Conservation (phyloP, 2,329 filamentous ascomycete species). For the Penicillium corylophilum region DNA sequence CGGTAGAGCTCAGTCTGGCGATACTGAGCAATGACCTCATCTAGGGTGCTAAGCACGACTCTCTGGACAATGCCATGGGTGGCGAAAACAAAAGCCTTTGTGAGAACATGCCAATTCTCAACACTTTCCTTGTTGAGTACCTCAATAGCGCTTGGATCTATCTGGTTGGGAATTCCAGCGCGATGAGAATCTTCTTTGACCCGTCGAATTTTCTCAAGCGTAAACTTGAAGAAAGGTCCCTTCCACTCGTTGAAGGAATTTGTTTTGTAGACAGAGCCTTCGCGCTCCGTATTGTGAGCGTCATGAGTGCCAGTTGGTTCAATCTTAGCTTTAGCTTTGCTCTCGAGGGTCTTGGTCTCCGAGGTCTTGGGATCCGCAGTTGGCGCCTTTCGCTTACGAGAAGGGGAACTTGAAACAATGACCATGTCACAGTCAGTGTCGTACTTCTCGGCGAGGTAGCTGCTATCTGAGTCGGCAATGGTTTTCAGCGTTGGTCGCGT, state of each 20-base stretch:
- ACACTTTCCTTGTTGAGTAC: constrained; percentile 59
- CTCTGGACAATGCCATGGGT: constrained; percentile 31
- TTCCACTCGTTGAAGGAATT: constrained; percentile 24
- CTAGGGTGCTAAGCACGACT: constrained; percentile 48
- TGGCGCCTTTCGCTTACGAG: constrained; percentile 22
- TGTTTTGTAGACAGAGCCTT: constrained; percentile 10
- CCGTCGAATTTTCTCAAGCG: constrained; percentile 47
- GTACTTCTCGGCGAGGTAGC: constrained; percentile 30
- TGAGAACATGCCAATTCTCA: constrained; percentile 56
- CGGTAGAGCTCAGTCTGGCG: constrained; percentile 37
- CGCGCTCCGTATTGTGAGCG: background rate
- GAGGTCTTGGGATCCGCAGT: background rate
- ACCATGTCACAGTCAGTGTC: constrained; percentile 31
- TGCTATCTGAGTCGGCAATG: constrained; percentile 26
- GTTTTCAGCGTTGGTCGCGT: constrained; percentile 41
- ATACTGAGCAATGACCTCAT: constrained; percentile 36
- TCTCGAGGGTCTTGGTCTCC: background rate
- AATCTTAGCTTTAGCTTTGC: no score
- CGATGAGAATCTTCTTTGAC: constrained; percentile 57
- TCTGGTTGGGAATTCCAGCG: constrained; percentile 59
- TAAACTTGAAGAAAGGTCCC: constrained; percentile 24
- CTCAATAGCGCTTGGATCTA: constrained; percentile 61
- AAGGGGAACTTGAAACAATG: background rate
- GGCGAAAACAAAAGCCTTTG: constrained; percentile 42
- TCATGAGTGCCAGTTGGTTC: no score